Evolutionary conservation across 257 asterid species (phyloP), one percentile per base, ranked within the genome.

Genomic region (Rubia yunnanensis): DNA sequence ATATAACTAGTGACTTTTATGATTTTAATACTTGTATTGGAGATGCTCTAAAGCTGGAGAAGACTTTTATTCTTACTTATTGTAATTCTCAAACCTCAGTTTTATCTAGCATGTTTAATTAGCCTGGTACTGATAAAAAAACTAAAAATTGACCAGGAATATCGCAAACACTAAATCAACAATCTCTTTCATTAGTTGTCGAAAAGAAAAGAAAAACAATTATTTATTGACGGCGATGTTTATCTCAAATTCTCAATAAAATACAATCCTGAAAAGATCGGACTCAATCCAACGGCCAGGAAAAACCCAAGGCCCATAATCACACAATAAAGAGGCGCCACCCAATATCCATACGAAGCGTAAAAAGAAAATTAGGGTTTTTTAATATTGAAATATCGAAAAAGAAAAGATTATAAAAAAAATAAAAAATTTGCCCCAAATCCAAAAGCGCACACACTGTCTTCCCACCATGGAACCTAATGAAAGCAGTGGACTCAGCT

Each of bases 401-500:
- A 64, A 44, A 44, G 52, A 44, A 44, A 38, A 36, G 75, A 66
- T 57, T 10, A 14, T 30, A 74, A 60, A 11, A 3, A 22, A 46
- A 73, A 34, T 2, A 8, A 46, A 64, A 50, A 59, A 65, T 38
- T 56, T 32, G 53, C 27, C 46, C 80, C 72, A 75, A 68, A 79
- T 69, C 64, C 71, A 72, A 63, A 60, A 66, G 41, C 66, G 20
- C 64, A 66, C 62, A 10, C 72, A 60, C 64, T 48, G 11, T 71
- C 67, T 66, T 70, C 54, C 62, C 56, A 35, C 63, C 28, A 81
- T 82, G 86, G 86, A 82, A 70, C 80, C 81, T 77, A 82, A 76
- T 77, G 83, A 82, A 78, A 74, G 70, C 65, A 69, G 78, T 76
- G 83, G 82, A 72, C 82, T 78, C 55, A 71, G 70, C 80, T 78